phyloP scores from a whole-genome alignment of 2,329 filamentous ascomycete genomes.

The Akanthomyces dipterigenus region DNA sequence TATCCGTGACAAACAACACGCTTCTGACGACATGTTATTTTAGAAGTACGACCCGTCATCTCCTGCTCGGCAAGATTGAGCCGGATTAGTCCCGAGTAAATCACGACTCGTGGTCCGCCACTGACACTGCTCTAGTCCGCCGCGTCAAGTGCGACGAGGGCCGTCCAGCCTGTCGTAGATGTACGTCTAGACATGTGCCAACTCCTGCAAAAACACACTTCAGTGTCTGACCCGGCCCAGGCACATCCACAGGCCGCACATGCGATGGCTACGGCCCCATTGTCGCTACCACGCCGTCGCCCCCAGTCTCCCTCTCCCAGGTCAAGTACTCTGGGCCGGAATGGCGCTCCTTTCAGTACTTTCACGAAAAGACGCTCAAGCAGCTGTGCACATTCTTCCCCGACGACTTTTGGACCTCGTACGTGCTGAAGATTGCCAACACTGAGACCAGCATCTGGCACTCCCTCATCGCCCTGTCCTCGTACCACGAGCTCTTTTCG shows the following conservation, averaged over 20 bases:
- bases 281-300: background rate
- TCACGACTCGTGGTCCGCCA: background rate
- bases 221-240: background rate
- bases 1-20: background rate
- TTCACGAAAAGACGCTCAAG: conserved; percentile 10
- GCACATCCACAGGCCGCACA: conserved; percentile 11
- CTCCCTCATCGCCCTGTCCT: conserved; percentile 11
- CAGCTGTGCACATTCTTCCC: conserved; percentile 9
- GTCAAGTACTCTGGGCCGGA: background rate
- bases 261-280: conserved; percentile 10
- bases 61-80: background rate
- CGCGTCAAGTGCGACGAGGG: conserved; percentile 12
- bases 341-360: conserved; percentile 13
- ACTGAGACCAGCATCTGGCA: conserved; percentile 12
- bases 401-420: conserved; percentile 11
- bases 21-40: background rate
- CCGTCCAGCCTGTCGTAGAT: conserved; percentile 10
- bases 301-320: background rate
- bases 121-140: conserved; percentile 4
- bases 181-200: background rate
- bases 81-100: background rate
- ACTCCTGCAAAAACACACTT: no score
- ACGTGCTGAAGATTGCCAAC: conserved; percentile 10
- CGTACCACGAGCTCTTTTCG: conserved; percentile 10
- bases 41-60: background rate